Evolutionary conservation across 1,139 yeast genomes (phyloP).

Genomic region (Sugiyamaella grinbergsii): DNA sequence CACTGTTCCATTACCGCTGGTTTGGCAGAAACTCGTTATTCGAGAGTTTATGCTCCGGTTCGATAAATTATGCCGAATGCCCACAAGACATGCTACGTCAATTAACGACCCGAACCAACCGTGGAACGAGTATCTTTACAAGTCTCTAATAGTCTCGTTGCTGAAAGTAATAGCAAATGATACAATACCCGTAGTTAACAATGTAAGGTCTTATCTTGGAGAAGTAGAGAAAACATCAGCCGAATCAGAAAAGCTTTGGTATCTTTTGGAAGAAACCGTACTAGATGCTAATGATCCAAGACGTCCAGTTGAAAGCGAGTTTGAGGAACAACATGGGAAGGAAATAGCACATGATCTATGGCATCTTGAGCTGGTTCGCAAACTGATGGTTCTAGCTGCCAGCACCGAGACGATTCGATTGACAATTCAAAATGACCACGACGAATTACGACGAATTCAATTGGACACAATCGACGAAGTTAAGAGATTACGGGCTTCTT

Average conservation of each 20-base stretch:
- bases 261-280: conserved; percentile 15
- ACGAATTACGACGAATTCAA: conserved; percentile 34
- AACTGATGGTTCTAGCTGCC: conserved; percentile 36
- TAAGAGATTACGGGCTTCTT: conserved; percentile 30
- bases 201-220: conserved; percentile 31
- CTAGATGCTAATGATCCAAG: conserved; percentile 8
- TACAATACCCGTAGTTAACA: conserved; percentile 33
- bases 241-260: conserved; percentile 40
- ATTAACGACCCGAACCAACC: conserved; percentile 43
- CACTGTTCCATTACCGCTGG: conserved; percentile 31
- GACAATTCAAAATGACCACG: conserved; percentile 40
- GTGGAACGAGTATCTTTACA: conserved; percentile 44
- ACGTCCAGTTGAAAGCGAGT: conserved; percentile 5
- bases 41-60: conserved; percentile 39
- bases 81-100: conserved; percentile 39
- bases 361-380: conserved; percentile 19
- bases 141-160: conserved; percentile 40
- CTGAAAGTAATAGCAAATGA: conserved; percentile 41
- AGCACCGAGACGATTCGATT: conserved; percentile 42
- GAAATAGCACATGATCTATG: conserved; percentile 20
- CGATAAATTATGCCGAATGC: conserved; percentile 42
- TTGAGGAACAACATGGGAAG: neutral
- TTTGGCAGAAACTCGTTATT: conserved; percentile 35
- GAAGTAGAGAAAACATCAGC: conserved; percentile 40
- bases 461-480: conserved; percentile 35